Evolutionary conservation across 2,329 filamentous ascomycete species (phyloP).

Genomic region (Decorospora gaudefroyi): DNA sequence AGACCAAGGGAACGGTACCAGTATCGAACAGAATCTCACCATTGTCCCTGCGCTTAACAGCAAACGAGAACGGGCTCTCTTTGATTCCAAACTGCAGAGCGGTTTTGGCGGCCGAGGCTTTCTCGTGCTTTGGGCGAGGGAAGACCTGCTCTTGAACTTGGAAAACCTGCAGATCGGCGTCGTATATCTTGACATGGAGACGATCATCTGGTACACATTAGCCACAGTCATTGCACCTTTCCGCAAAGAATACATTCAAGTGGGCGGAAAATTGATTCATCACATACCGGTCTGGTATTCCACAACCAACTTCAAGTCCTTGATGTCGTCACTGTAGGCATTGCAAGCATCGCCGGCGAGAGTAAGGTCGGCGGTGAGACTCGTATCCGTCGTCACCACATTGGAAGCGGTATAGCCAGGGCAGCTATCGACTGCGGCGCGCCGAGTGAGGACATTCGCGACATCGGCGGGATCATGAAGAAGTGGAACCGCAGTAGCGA

Average conservation of each 20-base stretch:
- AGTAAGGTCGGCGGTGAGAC: slow-evolving; percentile 69
- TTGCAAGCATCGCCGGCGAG: slow-evolving; percentile 70
- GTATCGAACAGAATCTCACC: slow-evolving; percentile 71
- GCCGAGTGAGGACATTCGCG: slow-evolving; percentile 11
- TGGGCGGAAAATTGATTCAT: not conserved
- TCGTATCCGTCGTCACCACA: slow-evolving; percentile 57
- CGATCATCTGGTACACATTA: slow-evolving; percentile 58
- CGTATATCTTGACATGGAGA: slow-evolving; percentile 76
- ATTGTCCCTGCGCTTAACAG: slow-evolving; percentile 62
- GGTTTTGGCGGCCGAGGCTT: slow-evolving; percentile 42
- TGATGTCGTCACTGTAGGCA: slow-evolving; percentile 62
- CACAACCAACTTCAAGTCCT: slow-evolving; percentile 61
- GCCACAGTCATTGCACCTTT: slow-evolving; percentile 2
- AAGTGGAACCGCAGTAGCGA: slow-evolving; percentile 25
- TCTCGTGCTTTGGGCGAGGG: slow-evolving; percentile 59
- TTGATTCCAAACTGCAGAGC: slow-evolving; percentile 61
- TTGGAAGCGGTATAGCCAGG: slow-evolving; percentile 71
- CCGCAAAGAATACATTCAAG: not conserved
- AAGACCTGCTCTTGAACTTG: slow-evolving; percentile 74
- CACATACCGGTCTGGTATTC: slow-evolving; percentile 63
- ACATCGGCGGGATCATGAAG: slow-evolving; percentile 4
- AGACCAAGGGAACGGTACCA: slow-evolving; percentile 67
- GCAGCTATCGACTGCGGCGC: slow-evolving; percentile 57
- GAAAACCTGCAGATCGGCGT: slow-evolving; percentile 70
- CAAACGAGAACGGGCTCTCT: slow-evolving; percentile 69